Evolutionary conservation across 805 yeast genomes (phyloP).

Genomic region (Spathaspora passalidarum): DNA sequence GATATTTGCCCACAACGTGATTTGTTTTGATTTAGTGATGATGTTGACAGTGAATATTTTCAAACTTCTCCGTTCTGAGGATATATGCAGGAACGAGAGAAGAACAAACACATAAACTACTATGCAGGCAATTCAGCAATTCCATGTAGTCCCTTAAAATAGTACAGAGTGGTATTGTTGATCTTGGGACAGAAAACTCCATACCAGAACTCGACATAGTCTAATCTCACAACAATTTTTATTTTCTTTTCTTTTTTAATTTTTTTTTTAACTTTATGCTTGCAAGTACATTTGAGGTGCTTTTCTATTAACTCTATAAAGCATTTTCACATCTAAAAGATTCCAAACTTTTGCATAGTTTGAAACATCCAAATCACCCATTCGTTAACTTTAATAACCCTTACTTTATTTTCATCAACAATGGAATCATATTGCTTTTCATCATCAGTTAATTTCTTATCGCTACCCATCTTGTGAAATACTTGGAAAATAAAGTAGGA

Average conservation of each 20-base stretch:
- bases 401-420: constrained; percentile 19
- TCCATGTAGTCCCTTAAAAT: too few relatives aligned
- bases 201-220: too few relatives aligned
- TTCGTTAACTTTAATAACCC: constrained; percentile 10
- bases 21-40: not conserved
- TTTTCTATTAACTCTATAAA: not conserved
- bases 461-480: constrained; percentile 10
- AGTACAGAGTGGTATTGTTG: too few relatives aligned
- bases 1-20: too few relatives aligned
- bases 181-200: too few relatives aligned
- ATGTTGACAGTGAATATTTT: not conserved
- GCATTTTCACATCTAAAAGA: constrained; percentile 14
- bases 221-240: too few relatives aligned
- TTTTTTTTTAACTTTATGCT: too few relatives aligned
- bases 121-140: too few relatives aligned
- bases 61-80: not conserved
- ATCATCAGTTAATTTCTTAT: constrained; percentile 13
- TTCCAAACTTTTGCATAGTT: constrained; percentile 22
- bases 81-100: not conserved
- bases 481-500: constrained; percentile 10
- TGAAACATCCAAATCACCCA: constrained; percentile 18
- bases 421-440: constrained; percentile 16
- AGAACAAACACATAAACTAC: too few relatives aligned
- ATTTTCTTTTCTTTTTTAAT: too few relatives aligned
- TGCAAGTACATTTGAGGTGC: too few relatives aligned